Evolutionary conservation across 371 early-diverging fungal species (phyloP).

Genomic region (Umbelopsis sp.): DNA sequence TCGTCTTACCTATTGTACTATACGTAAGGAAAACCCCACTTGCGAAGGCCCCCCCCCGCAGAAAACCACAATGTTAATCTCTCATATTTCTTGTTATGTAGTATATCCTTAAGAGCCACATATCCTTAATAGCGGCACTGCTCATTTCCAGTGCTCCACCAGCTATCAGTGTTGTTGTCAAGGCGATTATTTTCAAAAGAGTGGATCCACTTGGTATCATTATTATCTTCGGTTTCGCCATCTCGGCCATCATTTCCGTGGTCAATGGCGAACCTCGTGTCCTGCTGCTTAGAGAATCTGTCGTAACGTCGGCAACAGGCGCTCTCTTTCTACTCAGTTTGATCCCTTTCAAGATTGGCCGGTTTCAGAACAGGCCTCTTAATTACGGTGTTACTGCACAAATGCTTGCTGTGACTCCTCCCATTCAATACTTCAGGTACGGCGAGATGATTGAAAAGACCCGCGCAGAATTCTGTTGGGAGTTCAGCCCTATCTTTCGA

Average conservation of each 20-base stretch:
- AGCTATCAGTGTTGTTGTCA: constrained; percentile 8
- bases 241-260: constrained; percentile 4
- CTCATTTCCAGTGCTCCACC: constrained; percentile 12
- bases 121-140: neutral
- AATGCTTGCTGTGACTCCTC: neutral
- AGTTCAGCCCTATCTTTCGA: constrained; percentile 17
- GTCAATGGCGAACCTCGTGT: neutral
- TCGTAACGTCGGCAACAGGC: neutral
- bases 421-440: neutral
- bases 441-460: neutral
- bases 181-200: neutral
- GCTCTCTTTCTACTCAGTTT: neutral
- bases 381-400: neutral
- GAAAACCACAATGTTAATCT: no score
- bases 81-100: neutral
- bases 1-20: neutral
- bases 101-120: constrained; percentile 1
- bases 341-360: neutral
- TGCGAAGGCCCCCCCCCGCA: no score
- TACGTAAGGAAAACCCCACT: neutral
- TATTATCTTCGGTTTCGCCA: neutral
- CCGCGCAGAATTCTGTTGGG: constrained; percentile 23
- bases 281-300: neutral
- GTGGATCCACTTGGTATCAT: neutral
- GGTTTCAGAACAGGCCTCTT: neutral